These are phyloP conservation scores for Artemisia annua DNA, from an alignment of 129 eudicot species.

Conservation along the genomic window DNA sequence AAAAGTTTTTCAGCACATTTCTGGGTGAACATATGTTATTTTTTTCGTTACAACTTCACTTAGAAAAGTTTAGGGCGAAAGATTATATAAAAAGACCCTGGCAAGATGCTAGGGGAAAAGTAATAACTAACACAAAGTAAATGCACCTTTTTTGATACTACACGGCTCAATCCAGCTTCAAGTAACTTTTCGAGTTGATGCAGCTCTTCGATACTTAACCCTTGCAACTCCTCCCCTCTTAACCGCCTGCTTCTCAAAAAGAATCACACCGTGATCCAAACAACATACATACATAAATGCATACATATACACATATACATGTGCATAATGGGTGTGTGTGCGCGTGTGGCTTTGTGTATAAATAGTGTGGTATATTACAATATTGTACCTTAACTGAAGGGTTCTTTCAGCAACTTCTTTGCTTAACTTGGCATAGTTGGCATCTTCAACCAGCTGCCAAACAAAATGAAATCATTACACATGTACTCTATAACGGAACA, in stretches of 20 bases:
- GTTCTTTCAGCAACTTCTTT: slow-evolving; percentile 85
- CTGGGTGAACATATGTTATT: not conserved
- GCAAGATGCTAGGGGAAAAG: not conserved
- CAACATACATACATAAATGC: not conserved
- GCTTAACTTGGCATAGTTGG: slow-evolving; percentile 63
- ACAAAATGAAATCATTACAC: slow-evolving; percentile 20
- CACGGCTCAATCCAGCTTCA: slow-evolving; percentile 76
- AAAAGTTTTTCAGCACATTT: not conserved
- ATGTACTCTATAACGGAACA: not conserved
- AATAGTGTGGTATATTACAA: not conserved
- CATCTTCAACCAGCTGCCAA: slow-evolving; percentile 81
- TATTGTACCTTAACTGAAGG: slow-evolving; percentile 65
- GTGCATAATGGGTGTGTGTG: not conserved
- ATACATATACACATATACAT: not conserved
- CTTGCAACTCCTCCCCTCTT: slow-evolving; percentile 97
- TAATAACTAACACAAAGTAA: slow-evolving; percentile 1
- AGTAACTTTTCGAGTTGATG: slow-evolving; percentile 75
- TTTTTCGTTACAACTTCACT: not conserved
- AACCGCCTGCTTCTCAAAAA: slow-evolving; percentile 53
- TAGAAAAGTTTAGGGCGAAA: too few relatives aligned
- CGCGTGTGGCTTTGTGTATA: not conserved
- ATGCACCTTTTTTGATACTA: slow-evolving; percentile 72
- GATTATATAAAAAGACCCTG: too few relatives aligned
- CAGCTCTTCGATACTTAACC: slow-evolving; percentile 72
- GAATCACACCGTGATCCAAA: slow-evolving; percentile 2